Conservation (phyloP, 1,284 basidiomycete genomes). For the Fomitopsis schrenkii region DNA sequence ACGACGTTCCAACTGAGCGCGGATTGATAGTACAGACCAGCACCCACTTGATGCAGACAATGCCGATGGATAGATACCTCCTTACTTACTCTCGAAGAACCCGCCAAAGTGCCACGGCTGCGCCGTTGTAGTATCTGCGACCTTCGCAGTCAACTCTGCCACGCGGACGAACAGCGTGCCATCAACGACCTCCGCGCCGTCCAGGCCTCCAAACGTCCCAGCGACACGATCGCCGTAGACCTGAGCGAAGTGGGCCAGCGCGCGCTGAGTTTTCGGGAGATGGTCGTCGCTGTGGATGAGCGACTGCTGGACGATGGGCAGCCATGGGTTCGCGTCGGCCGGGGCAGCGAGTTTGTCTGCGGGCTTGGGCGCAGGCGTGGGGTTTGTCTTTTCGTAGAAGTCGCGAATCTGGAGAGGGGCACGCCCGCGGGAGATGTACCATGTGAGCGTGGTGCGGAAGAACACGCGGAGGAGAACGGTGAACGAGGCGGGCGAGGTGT, state of each 20-base stretch:
- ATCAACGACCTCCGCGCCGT: constrained; percentile 48
- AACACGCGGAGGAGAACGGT: constrained; percentile 35
- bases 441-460: constrained; percentile 30
- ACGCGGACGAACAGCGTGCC: constrained; percentile 56
- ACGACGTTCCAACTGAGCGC: too few species aligned
- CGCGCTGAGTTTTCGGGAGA: constrained; percentile 53
- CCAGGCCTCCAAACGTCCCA: neutral
- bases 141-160: constrained; percentile 38
- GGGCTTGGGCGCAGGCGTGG: constrained; percentile 30
- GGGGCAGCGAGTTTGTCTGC: constrained; percentile 30
- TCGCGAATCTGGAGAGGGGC: constrained; percentile 29
- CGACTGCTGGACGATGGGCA: constrained; percentile 46
- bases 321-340: constrained; percentile 47
- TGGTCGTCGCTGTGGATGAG: constrained; percentile 60
- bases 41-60: neutral
- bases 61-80: too few species aligned
- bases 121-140: constrained; percentile 39
- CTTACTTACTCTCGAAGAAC: constrained; percentile 14
- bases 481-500: constrained; percentile 24
- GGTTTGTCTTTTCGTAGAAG: constrained; percentile 30
- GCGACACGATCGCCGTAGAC: neutral
- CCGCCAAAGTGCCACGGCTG: constrained; percentile 37
- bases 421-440: constrained; percentile 36
- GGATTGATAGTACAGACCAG: neutral
- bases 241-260: constrained; percentile 47